Conservation (phyloP, 176 grass and related monocot genomes). For the Secale cereale region DNA sequence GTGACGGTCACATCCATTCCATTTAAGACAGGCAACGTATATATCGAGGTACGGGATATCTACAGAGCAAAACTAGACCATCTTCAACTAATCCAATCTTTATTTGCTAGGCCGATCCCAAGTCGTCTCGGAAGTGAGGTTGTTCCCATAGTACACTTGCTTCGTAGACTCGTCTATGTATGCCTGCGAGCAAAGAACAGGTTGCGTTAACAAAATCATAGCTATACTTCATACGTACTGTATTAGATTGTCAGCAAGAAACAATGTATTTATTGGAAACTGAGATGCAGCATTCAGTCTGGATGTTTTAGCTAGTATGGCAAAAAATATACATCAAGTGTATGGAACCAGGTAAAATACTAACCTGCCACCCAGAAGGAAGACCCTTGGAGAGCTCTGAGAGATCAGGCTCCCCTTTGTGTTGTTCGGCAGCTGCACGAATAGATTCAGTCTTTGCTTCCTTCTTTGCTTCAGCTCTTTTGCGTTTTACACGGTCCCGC, state of each 20-base stretch:
- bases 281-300: not conserved
- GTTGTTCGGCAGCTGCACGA: conserved; percentile 15
- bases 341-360: not conserved
- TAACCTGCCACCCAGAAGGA: conserved; percentile 87
- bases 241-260: not conserved
- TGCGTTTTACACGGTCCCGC: conserved; percentile 81
- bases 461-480: conserved; percentile 53
- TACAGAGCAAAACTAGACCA: conserved; percentile 28
- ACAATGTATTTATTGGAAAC: not conserved
- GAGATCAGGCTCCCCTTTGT: conserved; percentile 56
- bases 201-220: not conserved
- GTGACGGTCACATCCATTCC: not conserved
- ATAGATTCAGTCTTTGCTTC: conserved; percentile 8
- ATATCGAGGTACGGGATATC: not conserved
- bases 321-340: not conserved
- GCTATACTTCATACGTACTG: too few relatives aligned
- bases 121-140: conserved; percentile 59
- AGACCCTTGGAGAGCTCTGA: conserved; percentile 69
- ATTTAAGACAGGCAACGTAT: not conserved
- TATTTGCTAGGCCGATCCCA: conserved; percentile 63
- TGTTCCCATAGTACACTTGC: conserved; percentile 90
- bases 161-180: conserved; percentile 77
- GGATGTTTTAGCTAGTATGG: not conserved
- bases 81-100: not conserved
- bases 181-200: conserved; percentile 36